Base-by-base conservation (phyloP, 148 eudicot genomes). In the Amaranthus palmeri region DNA sequence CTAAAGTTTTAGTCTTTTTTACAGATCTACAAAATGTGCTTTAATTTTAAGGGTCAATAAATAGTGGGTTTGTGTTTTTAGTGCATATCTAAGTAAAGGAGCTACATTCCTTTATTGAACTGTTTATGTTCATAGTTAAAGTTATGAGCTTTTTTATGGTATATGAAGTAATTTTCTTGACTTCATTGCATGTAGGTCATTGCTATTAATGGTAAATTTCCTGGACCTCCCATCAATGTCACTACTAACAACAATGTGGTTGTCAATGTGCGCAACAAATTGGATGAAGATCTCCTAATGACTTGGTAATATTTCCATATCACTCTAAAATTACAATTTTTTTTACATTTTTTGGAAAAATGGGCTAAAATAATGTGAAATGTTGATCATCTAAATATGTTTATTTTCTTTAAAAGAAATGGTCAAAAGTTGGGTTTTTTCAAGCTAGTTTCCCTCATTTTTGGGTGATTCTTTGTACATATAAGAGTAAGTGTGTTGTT, bases 151-250 rank as follows among this genome's bases (percentile, higher is more conserved):
- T 74, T 73, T 68, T 13, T 12, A 56, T 3, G 15, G 17, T 49
- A 36, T 69, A 73, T 70, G 61, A 49, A 11, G 8, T 67, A 15
- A 9, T 17, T 1, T 41, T 40, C 81, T 57, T 5, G 2, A 15
- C 1, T 55, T 42, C 7, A 68, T 74, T 74, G 61, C 65, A 56
- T 88, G 78, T 85, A 95, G 99, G 99, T 95, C 54, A 95, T 95
- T 82, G 99, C 99, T 75, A 63, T 95, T n/a, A 95, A 95, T 77
- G 87, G 85, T 7, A 69, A 95, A 71, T 95, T 95, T 83, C 99
- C 99, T 9, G 98, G 98, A 51, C 91, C 96, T 68, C 75, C 80
- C 50, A 76, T 95, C 57, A 95, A 95, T 82, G 84, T 81, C 49
- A 95, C 99, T 62, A 95, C 99, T 41, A 95, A 95, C 79, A 79